Conservation (phyloP, 2,329 filamentous ascomycete genomes). For the Penicillium sp. region DNA sequence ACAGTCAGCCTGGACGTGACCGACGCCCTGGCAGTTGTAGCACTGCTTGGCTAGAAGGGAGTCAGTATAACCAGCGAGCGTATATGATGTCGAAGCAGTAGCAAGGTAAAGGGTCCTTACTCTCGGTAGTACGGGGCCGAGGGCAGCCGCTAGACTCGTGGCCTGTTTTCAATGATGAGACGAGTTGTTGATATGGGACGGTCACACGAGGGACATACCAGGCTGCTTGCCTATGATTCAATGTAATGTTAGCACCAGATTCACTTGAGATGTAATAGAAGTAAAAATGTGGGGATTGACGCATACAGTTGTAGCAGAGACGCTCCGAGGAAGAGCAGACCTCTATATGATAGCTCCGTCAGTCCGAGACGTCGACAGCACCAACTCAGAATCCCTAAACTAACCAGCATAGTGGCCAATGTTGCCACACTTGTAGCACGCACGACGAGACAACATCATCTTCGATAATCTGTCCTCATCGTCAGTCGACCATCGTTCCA, state of each 20-base stretch:
- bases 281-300: constrained; percentile 5
- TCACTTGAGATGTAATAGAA: background rate
- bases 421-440: constrained; percentile 78
- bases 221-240: constrained; percentile 47
- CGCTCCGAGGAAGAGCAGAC: constrained; percentile 97
- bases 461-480: constrained; percentile 32
- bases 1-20: constrained; percentile 98
- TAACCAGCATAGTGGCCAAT: constrained; percentile 67
- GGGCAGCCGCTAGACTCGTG: constrained; percentile 99
- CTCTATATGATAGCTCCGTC: constrained; percentile 59
- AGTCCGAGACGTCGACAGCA: constrained; percentile 3
- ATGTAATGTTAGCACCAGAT: background rate
- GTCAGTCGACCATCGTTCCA: constrained; percentile 16
- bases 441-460: constrained; percentile 82
- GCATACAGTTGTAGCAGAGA: constrained; percentile 98
- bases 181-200: constrained; percentile 13
- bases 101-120: constrained; percentile 48
- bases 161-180: constrained; percentile 51
- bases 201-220: constrained; percentile 37
- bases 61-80: constrained; percentile 19
- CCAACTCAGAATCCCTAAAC: constrained; percentile 20
- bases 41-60: constrained; percentile 81
- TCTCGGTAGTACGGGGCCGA: constrained; percentile 91
- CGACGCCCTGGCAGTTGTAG: constrained; percentile 98
- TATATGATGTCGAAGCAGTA: background rate